These are phyloP conservation scores for Kurtzmaniella quercitrusa DNA, from an alignment of 1,139 yeast species.

Conservation along the genomic window DNA sequence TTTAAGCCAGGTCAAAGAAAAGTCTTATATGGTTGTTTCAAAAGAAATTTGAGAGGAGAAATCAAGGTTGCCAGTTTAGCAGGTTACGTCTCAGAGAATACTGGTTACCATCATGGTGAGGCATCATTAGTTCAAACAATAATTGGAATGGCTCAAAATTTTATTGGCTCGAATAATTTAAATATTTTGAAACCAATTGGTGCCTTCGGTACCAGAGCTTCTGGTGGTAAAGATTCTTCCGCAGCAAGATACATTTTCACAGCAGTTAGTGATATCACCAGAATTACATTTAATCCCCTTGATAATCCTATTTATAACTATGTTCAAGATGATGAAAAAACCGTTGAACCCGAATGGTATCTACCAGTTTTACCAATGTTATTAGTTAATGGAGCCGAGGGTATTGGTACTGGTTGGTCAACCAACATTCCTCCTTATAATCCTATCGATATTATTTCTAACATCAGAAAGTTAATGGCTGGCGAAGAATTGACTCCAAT, in stretches of 20 bases:
- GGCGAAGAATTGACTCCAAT: conserved; percentile 69
- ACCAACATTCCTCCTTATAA: conserved; percentile 88
- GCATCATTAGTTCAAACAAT: conserved; percentile 83
- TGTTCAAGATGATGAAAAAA: conserved; percentile 87
- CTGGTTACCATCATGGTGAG: conserved; percentile 97
- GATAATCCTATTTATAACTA: conserved; percentile 80
- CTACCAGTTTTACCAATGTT: conserved; percentile 90
- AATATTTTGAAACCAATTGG: conserved; percentile 88
- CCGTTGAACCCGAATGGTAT: conserved; percentile 96
- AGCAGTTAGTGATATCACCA: conserved; percentile 71
- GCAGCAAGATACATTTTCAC: conserved; percentile 97
- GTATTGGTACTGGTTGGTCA: conserved; percentile 99
- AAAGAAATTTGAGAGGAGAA: conserved; percentile 71
- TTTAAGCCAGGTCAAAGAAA: conserved; percentile 97
- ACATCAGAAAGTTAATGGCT: conserved; percentile 68
- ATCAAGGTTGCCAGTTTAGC: conserved; percentile 89
- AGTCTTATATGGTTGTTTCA: conserved; percentile 83
- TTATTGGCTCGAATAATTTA: conserved; percentile 88
- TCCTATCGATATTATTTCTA: conserved; percentile 76
- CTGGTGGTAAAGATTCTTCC: conserved; percentile 99
- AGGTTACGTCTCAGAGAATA: conserved; percentile 84
- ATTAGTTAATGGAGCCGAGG: conserved; percentile 93
- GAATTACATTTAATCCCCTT: conserved; percentile 68
- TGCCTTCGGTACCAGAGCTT: conserved; percentile 93
- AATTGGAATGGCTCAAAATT: conserved; percentile 91